phyloP scores from a whole-genome alignment of 805 yeast species.

The Komagataella kurtzmanii region DNA sequence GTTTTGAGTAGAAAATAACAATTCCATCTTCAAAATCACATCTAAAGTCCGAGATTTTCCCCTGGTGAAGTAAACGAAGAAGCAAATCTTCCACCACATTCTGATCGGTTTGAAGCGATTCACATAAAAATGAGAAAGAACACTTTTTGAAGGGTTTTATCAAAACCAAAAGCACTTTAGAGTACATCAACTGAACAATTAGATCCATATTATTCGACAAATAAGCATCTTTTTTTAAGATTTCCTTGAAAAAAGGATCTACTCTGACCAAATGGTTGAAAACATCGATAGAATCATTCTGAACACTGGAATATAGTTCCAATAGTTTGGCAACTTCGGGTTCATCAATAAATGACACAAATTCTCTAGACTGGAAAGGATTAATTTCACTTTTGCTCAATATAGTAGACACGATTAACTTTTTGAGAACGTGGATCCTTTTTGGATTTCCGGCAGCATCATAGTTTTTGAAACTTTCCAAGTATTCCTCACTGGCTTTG shows the following conservation, averaged over 20 bases:
- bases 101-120: neutral
- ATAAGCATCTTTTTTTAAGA: constrained; percentile 5
- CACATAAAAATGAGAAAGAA: neutral
- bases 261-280: constrained; percentile 9
- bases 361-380: constrained; percentile 65
- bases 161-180: constrained; percentile 10
- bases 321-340: constrained; percentile 10
- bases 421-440: constrained; percentile 44
- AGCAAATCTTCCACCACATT: neutral
- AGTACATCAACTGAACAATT: constrained; percentile 12
- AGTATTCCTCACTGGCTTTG: constrained; percentile 33
- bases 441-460: constrained; percentile 48
- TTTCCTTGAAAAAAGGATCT: constrained; percentile 2
- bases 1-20: constrained; percentile 1
- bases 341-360: constrained; percentile 20
- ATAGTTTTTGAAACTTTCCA: constrained; percentile 31
- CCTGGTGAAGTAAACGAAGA: neutral
- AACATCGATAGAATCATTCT: constrained; percentile 10
- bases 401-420: constrained; percentile 46
- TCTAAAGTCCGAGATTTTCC: constrained; percentile 1
- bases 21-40: neutral
- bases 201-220: neutral
- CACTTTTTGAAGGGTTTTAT: constrained; percentile 9
- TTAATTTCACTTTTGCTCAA: constrained; percentile 53
- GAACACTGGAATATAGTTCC: constrained; percentile 14